Evolutionary conservation across 2,329 filamentous ascomycete genomes (phyloP).

Genomic region (Thyridium curvatum): DNA sequence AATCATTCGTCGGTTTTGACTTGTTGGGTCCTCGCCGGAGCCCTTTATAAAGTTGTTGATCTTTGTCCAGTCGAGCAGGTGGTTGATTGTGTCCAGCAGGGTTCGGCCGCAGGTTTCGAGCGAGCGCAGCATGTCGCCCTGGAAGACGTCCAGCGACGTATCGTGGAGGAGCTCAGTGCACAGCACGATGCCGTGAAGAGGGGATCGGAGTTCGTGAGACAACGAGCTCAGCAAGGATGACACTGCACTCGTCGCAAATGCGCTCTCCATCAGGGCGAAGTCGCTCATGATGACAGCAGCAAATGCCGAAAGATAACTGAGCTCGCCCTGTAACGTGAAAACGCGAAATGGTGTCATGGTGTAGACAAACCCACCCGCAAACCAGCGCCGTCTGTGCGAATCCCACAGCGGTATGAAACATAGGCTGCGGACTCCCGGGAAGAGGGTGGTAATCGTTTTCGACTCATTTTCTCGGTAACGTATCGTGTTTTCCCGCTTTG

Average conservation of each 20-base stretch:
- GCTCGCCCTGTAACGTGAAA: constrained; percentile 39
- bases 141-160: constrained; percentile 38
- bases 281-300: constrained; percentile 51
- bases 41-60: constrained; percentile 7
- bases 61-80: constrained; percentile 45
- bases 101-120: constrained; percentile 46
- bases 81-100: constrained; percentile 46
- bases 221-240: constrained; percentile 54
- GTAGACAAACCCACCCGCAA: constrained; percentile 7
- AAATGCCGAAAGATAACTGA: constrained; percentile 45
- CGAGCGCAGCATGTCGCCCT: constrained; percentile 38
- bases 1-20: background rate
- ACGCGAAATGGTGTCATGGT: constrained; percentile 30
- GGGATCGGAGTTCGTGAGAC: constrained; percentile 55
- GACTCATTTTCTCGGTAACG: too few species aligned
- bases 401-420: constrained; percentile 44
- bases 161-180: constrained; percentile 47
- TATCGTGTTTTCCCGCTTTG: too few species aligned
- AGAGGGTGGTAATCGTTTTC: constrained; percentile 20
- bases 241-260: constrained; percentile 39
- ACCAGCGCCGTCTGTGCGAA: constrained; percentile 13
- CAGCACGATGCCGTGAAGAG: constrained; percentile 53
- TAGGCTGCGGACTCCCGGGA: constrained; percentile 37
- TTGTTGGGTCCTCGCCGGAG: constrained; percentile 2
- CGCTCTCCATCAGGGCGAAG: constrained; percentile 35